Base-by-base conservation (phyloP, 2,329 filamentous ascomycete genomes). In the Colletotrichum chlorophyti region DNA sequence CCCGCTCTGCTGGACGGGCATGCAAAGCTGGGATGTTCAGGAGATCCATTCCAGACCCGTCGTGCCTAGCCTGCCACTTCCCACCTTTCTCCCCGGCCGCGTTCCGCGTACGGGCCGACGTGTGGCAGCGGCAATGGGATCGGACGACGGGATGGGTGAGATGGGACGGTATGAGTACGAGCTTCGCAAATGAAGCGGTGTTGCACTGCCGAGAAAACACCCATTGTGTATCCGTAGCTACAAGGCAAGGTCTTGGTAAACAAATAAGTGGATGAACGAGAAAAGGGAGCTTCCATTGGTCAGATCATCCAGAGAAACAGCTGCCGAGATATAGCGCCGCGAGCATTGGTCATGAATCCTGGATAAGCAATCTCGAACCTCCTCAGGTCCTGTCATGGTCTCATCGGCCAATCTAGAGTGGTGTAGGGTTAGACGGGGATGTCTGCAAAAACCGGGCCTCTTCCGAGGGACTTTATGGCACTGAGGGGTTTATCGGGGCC, bases 121-220 rank as follows among this genome's bases (percentile, higher is more conserved):
- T 49, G 37, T 38, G 51, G 55, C 55, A 29, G 55, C 51, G 42
- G 42, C 31, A 49, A 31, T 38, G 47, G 38, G 55, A 59, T 55
- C 55, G 55, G 55, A 59, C 27, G 42, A 34, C 32, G 43, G 42
- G 31, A 24, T 12, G 21, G 38, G 5, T 35, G 17, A 17, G 10
- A 6, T 32, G 42, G 38, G 15, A 45, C 29, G 51, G 29, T 21
- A 37, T 21, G 31, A 59, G 51, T 59, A 59, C 55, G 55, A 55
- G 40, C n/a, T 31, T 31, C 17, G 26, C 23, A 38, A 55, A 59
- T 55, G 55, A 43, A 49, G 42, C 40, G 27, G 31, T 19, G 37
- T 19, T 17, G 31, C 55, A 43, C 55, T 59, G 55, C 51, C 35
- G 43, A 34, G 51, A 26, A 55, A 49, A 46, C 35, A 37, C 45